Evolutionary conservation across 202 grass and related monocot genomes (phyloP), one percentile per base, ranked within the genome.

Genomic region (Carex arenaria): DNA sequence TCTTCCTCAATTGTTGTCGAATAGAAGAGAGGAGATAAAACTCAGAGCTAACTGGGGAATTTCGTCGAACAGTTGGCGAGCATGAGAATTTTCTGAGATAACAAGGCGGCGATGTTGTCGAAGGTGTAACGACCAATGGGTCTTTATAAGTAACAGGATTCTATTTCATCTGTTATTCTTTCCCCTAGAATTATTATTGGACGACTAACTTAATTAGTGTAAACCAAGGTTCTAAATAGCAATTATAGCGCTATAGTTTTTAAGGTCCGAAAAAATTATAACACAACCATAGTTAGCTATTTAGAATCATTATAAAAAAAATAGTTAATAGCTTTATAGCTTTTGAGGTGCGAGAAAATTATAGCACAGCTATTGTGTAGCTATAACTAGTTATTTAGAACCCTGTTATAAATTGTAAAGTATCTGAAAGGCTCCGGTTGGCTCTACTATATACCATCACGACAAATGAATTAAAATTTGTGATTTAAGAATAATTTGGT

Each of bases 61-160:
- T 62, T 62, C 60, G 60, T 62, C 60, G 60, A 62, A 62, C 60
- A 62, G 60, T 62, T 62, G 60, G 60, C 60, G 60, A 11, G 60
- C 3, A 10, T 62, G 60, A 62, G 60, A 62, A 62, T 10, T 62
- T 62, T 10, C 19, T 49, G 52, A 59, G 73, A 59, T 78, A 13
- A 4, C 53, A 60, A 78, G 30, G 74, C 74, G 74, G 74, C 74
- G 74, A 78, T 78, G 54, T 12, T 38, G 54, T 38, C 74, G 28
- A 60, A 78, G 74, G 53, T 18, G 30, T 78, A 60, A 78, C 74
- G 74, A 60, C 30, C 54, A 34, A 60, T 40, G 30, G 28, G 1
- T 13, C 19, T 78, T 78, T 78, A 60, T 78, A 78, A 19, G 31
- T 78, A 7, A 10, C 59, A 32, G 74, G 0, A 13, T 3, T 0